Evolutionary conservation across 2,329 filamentous ascomycete genomes (phyloP), one percentile per base, ranked within the genome.

Genomic region (Botrytis squamosa): DNA sequence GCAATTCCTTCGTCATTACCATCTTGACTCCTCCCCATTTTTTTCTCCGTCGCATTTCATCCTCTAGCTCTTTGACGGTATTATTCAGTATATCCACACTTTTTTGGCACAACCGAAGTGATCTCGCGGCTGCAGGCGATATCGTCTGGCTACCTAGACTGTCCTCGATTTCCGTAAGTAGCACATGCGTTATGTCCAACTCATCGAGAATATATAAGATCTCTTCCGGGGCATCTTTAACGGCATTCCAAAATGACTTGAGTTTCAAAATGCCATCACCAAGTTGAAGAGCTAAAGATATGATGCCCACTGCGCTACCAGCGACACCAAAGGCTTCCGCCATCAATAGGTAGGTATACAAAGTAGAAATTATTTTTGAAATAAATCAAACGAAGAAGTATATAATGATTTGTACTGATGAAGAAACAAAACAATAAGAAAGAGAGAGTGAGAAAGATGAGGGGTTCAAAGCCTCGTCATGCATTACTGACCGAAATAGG

Each of bases 211-310:
- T n/a, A 7, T 64, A 16, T 0, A 20, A 18, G 1, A 64, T 63
- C 22, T 71, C 59, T 29, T 64, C 44, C 1, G 69, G 59, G 4
- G 69, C 69, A 20, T 71, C 59, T 64, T 71, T 64, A 14, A 71
- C 42, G 1, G 40, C 16, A 7, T 7, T 9, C 69, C 69, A 71
- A 7, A 71, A 64, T 3, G 25, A 33, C 64, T 71, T 64, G 14
- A 71, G 57, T 22, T 71, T 71, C 44, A 38, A n/a, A 6, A 71
- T 63, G 20, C 33, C 36, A n/a, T 71, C 69, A 3, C 25, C 38
- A 1, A 71, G 4, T 12, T 71, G 59, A 1, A 64, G 1, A 22
- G 29, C 59, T 1, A 71, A 44, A 1, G 69, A 71, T 14, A 22
- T 18, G 33, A 71, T 71, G n/a, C 69, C 69, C 18, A 70, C 36